Base-by-base conservation (phyloP, 2,329 filamentous ascomycete species). In the Penicillium sp. region DNA sequence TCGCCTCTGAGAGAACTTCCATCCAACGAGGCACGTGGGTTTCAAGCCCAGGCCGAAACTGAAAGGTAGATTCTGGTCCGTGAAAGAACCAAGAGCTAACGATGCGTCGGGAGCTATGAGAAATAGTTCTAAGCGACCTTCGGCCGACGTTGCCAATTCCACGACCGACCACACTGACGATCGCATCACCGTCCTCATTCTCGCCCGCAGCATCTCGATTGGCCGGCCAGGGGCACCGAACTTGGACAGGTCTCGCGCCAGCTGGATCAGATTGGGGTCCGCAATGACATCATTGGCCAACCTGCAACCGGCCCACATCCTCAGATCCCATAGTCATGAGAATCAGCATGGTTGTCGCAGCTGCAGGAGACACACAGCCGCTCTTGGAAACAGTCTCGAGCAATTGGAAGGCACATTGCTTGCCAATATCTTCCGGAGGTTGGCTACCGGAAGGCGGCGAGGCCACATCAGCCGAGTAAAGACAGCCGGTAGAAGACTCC, bases 301-400 rank as follows among this genome's bases (percentile, higher is more conserved):
- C 70, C 57, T 89, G 84, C 60, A 99, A 72, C 53, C 94, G 83
- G 4, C 94, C 94, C 13, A 99, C 91, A 71, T 99, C 94, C 70
- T 97, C 94, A 1, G 88, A 90, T 0, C 94, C 94, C 94, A 99
- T 97, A 31, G 92, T 90, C 94, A 99, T 99, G 57, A 99, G 78
- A 16, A 86, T 89, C 47, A 99, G 73, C 59, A 96, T 81, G 0
- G 87, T 93, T 2, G 84, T 79, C 5, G 86, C 85, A 2, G 90
- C 88, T 3, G 87, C 81, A 13, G 79, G 80, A 48, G 85, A 87
- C 3, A 89, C 88, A 69, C 90, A 96, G 1, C 94, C 94, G 10
- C 92, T 92, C 62, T 86, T 83, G 47, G 83, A 83, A 56, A 97
- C 87, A 21, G 85, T 82, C 72, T 97, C 92, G 12, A 99, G 77